Evolutionary conservation across 176 grass and related monocot genomes (phyloP).

Genomic region (Rhynchospora pubera): DNA sequence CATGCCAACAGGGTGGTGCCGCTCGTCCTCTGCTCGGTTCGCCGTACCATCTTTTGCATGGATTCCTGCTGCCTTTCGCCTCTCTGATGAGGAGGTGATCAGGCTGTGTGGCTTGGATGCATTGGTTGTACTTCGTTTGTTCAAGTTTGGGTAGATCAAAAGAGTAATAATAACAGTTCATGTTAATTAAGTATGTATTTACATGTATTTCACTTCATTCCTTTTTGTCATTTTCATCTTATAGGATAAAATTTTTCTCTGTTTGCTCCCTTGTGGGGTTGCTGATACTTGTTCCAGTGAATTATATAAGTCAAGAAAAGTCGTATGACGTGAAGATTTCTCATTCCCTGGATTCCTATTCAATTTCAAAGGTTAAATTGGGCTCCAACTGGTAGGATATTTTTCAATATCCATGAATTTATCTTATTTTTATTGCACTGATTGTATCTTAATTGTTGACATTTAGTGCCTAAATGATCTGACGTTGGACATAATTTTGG

Average conservation of each 20-base stretch:
- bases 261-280: constrained; percentile 67
- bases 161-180: not conserved
- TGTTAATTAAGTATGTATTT: not conserved
- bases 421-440: not conserved
- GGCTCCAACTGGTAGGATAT: constrained; percentile 54
- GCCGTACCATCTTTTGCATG: constrained; percentile 51
- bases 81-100: constrained; percentile 65
- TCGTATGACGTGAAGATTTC: constrained; percentile 16
- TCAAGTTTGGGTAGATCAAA: constrained; percentile 58
- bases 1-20: not conserved
- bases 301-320: constrained; percentile 41
- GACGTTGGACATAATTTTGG: not conserved
- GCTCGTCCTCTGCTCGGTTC: constrained; percentile 36
- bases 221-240: not conserved
- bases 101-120: constrained; percentile 56
- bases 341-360: constrained; percentile 73
- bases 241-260: constrained; percentile 63
- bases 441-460: not conserved
- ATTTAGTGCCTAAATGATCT: no score
- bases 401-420: not conserved
- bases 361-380: constrained; percentile 50
- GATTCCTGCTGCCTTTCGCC: constrained; percentile 49
- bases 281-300: constrained; percentile 57
- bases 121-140: constrained; percentile 64
- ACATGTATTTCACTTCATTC: not conserved